Evolutionary conservation across 2,329 filamentous ascomycete species (phyloP), one percentile per base, ranked within the genome.

Genomic region (Clonostachys rosea): DNA sequence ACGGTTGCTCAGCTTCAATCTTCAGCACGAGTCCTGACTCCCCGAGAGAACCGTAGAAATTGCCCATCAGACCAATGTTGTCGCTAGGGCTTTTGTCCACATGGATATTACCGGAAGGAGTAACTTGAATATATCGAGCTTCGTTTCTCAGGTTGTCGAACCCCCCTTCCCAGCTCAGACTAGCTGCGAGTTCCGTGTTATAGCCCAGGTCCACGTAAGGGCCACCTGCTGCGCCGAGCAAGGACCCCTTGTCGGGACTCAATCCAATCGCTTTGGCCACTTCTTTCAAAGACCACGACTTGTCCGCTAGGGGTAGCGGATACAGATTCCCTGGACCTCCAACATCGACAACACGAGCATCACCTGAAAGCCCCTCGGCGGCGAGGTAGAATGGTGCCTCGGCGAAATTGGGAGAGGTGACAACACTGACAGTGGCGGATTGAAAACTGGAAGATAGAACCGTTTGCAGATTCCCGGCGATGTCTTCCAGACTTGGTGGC

Each of bases 151-250:
- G 36, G 4, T 54, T 47, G 2, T 54, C 54, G 11, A 49, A 46
- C 3, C 51, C 57, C 17, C 47, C 51, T 6, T 53, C 46, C 55
- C 62, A 70, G 34, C 58, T 55, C 4, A 71, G 42, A 48, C 69
- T 70, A 0, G 68, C 63, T 43, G 64, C 63, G 16, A 73, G 61
- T 49, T 74, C 70, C 10, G 61, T 60, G 50, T 74, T 74, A 13
- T 58, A 56, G 1, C 69, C 70, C 5, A 70, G 24, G 33, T 66
- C 55, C 34, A 69, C 62, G 47, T 69, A 70, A 0, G 70, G 69
- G 0, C 68, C 70, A 3, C 70, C 70, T 0, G 67, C 66, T 2
- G 70, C 70, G 2, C 70, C 70, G n/a, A 73, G 51, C 1, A 73
- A 45, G 14, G 59, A 54, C 1, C 70, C 69, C 4, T 51, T 51